These are phyloP conservation scores for Benincasa hispida DNA, from an alignment of 306 rosid species.

Conservation along the genomic window DNA sequence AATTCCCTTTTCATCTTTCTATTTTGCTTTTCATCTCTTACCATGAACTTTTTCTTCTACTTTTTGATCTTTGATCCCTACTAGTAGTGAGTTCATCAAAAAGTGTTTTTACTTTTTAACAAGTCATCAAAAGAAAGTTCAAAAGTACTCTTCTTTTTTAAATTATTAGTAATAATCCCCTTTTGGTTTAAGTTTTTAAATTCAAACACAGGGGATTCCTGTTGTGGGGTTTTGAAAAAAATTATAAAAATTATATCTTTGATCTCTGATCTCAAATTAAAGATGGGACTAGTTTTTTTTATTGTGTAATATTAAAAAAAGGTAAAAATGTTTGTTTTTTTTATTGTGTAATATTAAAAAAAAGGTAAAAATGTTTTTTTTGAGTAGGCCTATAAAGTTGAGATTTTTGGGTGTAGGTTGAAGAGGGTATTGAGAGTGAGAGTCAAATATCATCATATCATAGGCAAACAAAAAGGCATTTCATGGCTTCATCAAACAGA, in stretches of 20 bases:
- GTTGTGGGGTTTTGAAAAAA: slow-evolving; percentile 27
- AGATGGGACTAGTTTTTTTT: slow-evolving; percentile 15
- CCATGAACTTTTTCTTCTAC: slow-evolving; percentile 39
- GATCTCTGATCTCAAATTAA: neutral
- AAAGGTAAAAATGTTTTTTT: too few relatives aligned
- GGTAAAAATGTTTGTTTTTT: neutral
- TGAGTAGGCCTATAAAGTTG: slow-evolving; percentile 66
- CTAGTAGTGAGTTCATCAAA: slow-evolving; percentile 12
- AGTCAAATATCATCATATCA: slow-evolving; percentile 18
- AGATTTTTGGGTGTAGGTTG: slow-evolving; percentile 23
- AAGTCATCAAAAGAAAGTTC: too few relatives aligned
- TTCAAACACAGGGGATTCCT: slow-evolving; percentile 88
- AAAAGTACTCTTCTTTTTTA: neutral
- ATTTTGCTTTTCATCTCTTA: slow-evolving; percentile 44
- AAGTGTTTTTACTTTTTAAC: slow-evolving; percentile 10
- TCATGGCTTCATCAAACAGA: slow-evolving; percentile 94
- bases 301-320: neutral
- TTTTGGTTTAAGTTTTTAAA: slow-evolving; percentile 16
- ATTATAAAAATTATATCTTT: neutral
- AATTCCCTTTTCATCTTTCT: slow-evolving; percentile 37
- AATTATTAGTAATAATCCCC: slow-evolving; percentile 31
- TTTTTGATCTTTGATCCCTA: slow-evolving; percentile 3
- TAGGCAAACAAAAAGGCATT: slow-evolving; percentile 27
- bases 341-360: too few relatives aligned
- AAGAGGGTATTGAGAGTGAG: slow-evolving; percentile 9